Evolutionary conservation across 108 stramenopile species (phyloP).

Genomic region (Cylindrotheca fusiformis): DNA sequence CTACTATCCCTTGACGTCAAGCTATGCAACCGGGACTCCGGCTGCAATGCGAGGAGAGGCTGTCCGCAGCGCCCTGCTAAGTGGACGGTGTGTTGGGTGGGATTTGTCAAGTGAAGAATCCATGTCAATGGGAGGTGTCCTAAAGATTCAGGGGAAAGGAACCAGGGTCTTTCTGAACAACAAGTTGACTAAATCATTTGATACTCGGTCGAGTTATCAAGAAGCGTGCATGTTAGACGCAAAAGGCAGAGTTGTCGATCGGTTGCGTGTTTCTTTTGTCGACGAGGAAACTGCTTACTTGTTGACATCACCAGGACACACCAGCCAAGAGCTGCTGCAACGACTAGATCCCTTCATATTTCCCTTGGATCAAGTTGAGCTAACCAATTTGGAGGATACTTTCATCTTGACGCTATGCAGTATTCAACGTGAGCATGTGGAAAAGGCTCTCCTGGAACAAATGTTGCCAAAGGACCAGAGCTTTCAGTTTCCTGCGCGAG

Average conservation of each 20-base stretch:
- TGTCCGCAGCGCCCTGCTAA: conserved; percentile 70
- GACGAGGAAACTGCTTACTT: conserved; percentile 43
- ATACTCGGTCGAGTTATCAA: conserved; percentile 12
- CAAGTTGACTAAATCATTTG: conserved; percentile 61
- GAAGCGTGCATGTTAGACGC: conserved; percentile 61
- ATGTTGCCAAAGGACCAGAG: conserved; percentile 5
- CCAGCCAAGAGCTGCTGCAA: conserved; percentile 44
- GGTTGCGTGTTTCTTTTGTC: conserved; percentile 37
- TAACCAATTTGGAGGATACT: conserved; percentile 29
- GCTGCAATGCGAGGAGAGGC: conserved; percentile 81
- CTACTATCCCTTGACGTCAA: conserved; percentile 29
- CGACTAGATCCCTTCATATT: conserved; percentile 73
- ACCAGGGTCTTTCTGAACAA: conserved; percentile 62
- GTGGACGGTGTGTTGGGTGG: conserved; percentile 54
- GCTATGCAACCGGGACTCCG: conserved; percentile 64
- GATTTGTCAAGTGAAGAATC: conserved; percentile 12
- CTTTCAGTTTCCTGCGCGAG: conserved; percentile 11
- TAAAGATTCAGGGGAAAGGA: conserved; percentile 57
- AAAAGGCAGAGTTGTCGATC: conserved; percentile 75
- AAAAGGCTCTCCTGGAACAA: conserved; percentile 14
- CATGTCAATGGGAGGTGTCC: conserved; percentile 38
- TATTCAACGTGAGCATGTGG: conserved; percentile 47
- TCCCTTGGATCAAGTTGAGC: conserved; percentile 68
- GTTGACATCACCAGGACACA: conserved; percentile 78
- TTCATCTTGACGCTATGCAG: conserved; percentile 57